Evolutionary conservation across 441 rosid species (phyloP).

Genomic region (Corymbia citriodora): DNA sequence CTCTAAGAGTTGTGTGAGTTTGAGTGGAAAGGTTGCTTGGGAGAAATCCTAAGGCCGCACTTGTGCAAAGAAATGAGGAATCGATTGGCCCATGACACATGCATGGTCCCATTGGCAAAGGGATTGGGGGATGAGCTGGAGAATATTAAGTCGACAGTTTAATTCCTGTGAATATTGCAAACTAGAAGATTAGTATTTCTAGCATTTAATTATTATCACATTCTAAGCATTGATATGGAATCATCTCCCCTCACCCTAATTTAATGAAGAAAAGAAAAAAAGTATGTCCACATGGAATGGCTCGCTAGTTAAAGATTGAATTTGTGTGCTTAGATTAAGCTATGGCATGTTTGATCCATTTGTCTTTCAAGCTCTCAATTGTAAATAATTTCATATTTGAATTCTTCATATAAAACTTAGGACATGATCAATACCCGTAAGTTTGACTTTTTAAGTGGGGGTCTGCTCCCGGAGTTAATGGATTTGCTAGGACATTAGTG

Average conservation of each 20-base stretch:
- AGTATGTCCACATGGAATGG: not conserved
- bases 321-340: not conserved
- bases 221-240: not conserved
- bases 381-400: not conserved
- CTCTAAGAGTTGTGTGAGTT: too few relatives aligned
- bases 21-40: too few relatives aligned
- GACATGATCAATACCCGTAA: not conserved
- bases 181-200: accelerated
- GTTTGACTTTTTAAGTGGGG: not conserved
- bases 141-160: too few relatives aligned
- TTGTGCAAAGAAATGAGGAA: too few relatives aligned
- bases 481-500: not conserved
- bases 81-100: too few relatives aligned
- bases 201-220: not conserved
- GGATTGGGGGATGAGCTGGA: not conserved
- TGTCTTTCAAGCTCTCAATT: not conserved
- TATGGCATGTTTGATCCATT: not conserved
- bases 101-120: accelerated
- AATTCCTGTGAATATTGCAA: too few relatives aligned
- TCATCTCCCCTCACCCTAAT: too few relatives aligned
- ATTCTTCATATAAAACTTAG: not conserved
- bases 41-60: too few relatives aligned
- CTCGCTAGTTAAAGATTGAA: not conserved
- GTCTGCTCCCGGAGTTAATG: not conserved
- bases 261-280: not conserved